Evolutionary conservation across 352 stramenopile species (phyloP), one percentile per base, ranked within the genome.

Genomic region (Pythium dissotocum): DNA sequence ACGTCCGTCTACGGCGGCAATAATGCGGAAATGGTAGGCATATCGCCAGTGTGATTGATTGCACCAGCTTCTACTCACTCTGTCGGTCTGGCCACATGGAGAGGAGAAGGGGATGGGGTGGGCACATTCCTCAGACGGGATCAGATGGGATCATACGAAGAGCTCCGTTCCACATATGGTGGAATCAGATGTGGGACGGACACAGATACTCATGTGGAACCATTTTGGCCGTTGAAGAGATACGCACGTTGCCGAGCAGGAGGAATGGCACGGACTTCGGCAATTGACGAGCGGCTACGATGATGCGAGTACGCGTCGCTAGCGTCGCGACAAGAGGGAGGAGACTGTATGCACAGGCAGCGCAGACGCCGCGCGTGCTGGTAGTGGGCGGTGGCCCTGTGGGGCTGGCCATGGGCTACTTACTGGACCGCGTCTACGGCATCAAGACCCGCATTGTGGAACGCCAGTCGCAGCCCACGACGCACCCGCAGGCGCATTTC

Each of bases 401-500:
- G 42, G 87, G 85, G 0, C 67, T 93, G 18, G 76, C 79, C 33
- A 85, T 86, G 44, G 84, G 73, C 53, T 90, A 81, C 53, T 65
- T 95, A 66, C 77, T 94, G 6, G 75, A 95, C 61, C 79, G 83
- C 40, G 69, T 94, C 26, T 95, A 87, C 62, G 75, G 81, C 46
- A 74, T 95, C 13, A 80, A 76, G 12, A 85, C 83, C 6, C 85
- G 87, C 56, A 78, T 95, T 21, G 68, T 95, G n/a, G 87, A 95
- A 75, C 83, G 85, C 26, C 84, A 95, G 56, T 65, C 69, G 40
- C 75, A 79, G 64, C 83, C 84, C 18, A 95, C 87, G 56, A 84
- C 73, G 24, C 95, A 98, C 73, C 95, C 95, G 8, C 94, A 98
- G 74, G 95, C 95, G 58, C 95, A 98, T 72, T 98, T 98, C 77